These are phyloP conservation scores for Pezicula neosporulosa DNA, from an alignment of 2,329 filamentous ascomycete species.

Conservation along the genomic window DNA sequence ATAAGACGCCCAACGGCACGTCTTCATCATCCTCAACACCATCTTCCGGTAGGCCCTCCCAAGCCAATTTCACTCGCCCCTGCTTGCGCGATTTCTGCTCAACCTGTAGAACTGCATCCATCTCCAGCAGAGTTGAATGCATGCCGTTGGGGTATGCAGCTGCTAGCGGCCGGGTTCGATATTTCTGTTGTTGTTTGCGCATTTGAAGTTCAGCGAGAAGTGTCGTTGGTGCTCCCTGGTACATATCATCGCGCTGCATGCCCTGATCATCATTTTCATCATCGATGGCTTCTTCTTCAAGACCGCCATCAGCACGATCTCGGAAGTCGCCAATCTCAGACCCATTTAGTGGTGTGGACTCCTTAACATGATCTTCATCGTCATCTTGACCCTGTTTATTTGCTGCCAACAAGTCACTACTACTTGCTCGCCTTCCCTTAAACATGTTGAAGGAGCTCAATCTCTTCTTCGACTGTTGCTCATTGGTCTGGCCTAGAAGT, in stretches of 20 bases:
- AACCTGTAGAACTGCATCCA: slow-evolving; percentile 86
- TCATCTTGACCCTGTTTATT: slow-evolving; percentile 18
- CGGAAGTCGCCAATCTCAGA: slow-evolving; percentile 13
- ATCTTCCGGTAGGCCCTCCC: slow-evolving; percentile 66
- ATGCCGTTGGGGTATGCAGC: slow-evolving; percentile 69
- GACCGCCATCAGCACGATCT: slow-evolving; percentile 9
- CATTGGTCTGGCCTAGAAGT: slow-evolving; percentile 15
- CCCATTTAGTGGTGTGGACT: slow-evolving; percentile 14
- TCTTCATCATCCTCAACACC: slow-evolving; percentile 70
- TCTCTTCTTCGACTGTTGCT: slow-evolving; percentile 38
- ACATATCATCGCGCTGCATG: slow-evolving; percentile 41
- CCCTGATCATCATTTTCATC: slow-evolving; percentile 35
- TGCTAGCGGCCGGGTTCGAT: slow-evolving; percentile 67
- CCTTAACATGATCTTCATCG: slow-evolving; percentile 20
- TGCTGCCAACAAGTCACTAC: slow-evolving; percentile 15
- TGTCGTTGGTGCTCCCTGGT: slow-evolving; percentile 77
- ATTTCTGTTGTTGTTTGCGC: slow-evolving; percentile 83
- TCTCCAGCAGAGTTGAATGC: slow-evolving; percentile 83
- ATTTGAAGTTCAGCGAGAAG: slow-evolving; percentile 88
- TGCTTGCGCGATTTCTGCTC: slow-evolving; percentile 71
- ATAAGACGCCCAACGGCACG: slow-evolving; percentile 81
- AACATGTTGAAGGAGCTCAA: slow-evolving; percentile 46
- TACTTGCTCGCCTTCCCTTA: slow-evolving; percentile 20
- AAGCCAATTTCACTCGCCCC: slow-evolving; percentile 81
- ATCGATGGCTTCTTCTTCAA: slow-evolving; percentile 7